Evolutionary conservation across 2,329 filamentous ascomycete genomes (phyloP), one percentile per base, ranked within the genome.

Genomic region (Penicillium thymicola): DNA sequence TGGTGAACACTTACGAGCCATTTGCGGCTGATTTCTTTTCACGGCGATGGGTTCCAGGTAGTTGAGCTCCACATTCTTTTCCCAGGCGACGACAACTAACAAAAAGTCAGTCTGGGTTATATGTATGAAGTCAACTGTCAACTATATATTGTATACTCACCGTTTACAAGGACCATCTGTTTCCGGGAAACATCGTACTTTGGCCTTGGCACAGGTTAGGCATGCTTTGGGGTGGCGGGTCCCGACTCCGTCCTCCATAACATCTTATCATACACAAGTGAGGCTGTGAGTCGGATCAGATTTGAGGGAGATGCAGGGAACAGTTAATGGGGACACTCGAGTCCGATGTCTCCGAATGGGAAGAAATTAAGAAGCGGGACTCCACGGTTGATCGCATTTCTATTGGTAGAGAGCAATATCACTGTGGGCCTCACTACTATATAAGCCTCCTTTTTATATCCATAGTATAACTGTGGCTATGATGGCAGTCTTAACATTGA

Each of bases 21-120:
- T 27, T 54, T 23, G 43, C 38, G 2, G 21, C 41, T 16, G 51
- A 14, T 51, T 36, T 54, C 25, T 45, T 54, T 36, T 40, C 41
- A 23, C 61, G 61, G 21, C 60, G 65, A 54, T 71, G 65, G n/a
- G 66, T 52, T 5, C 65, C 67, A 0, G 68, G 65, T 1, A 52
- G 21, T 58, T 71, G 69, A 23, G 47, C 57, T 18, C 51, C 58
- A 40, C 69, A 72, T 46, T 64, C 49, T 40, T 65, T 69, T 14
- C 62, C 61, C 41, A 71, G 48, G 25, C 70, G 65, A 18, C 55
- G 63, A 45, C 70, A 72, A 54, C 69, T 71, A 43, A 9, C n/a
- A 23, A 16, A 16, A 4, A 6, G 4, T 59, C 36, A 59, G 42
- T 40, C 18, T 16, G 11, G 11, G 11, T 13, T 32, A 13, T 5